Evolutionary conservation across 2,329 filamentous ascomycete species (phyloP), one percentile per base, ranked within the genome.

Genomic region (Neopestalotiopsis sp.): DNA sequence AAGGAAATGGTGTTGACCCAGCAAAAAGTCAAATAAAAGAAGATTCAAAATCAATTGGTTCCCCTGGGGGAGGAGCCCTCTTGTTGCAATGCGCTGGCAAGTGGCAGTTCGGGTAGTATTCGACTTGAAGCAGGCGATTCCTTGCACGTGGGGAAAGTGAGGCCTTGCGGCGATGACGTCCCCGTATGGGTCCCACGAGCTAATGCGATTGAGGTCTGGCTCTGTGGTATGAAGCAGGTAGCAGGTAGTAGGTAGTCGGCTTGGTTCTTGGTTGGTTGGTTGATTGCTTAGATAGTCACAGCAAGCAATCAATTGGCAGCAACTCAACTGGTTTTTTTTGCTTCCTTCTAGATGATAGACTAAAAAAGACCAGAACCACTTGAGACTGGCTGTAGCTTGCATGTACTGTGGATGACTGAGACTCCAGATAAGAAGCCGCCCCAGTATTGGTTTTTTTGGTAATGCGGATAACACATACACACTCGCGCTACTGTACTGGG

Each of bases 131-230:
- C 28, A 20, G 59, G 45, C 45, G 45, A n/a, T 62, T 62, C 59
- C 59, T 62, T 62, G 59, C 59, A 20, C 59, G 59, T 62, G 59
- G 59, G 59, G 30, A 62, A 62, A 62, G 59, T 62, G 59, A 62
- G 59, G 59, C 59, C 59, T 53, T 62, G 59, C 59, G 30, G 34
- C 28, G 32, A 62, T 62, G 59, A 62, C 59, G 59, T 62, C 59
- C 59, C 28, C 30, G 32, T 62, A 62, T 62, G 59, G 59, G 32
- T 20, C 59, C 28, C 59, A 40, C 28, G 59, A 34, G 59, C 32
- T 53, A 53, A 53, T n/a, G 45, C 45, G n/a, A 9, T 17, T 53
- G 9, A 17, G 17, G n/a, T 10, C 10, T 38, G 34, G 9, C n/a
- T 17, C 42, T 49, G n/a, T 49, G 14, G 14, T 14, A 45, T 12